Conservation (phyloP, 352 stramenopile genomes). For the Globisporangium rhizosaccharum region DNA sequence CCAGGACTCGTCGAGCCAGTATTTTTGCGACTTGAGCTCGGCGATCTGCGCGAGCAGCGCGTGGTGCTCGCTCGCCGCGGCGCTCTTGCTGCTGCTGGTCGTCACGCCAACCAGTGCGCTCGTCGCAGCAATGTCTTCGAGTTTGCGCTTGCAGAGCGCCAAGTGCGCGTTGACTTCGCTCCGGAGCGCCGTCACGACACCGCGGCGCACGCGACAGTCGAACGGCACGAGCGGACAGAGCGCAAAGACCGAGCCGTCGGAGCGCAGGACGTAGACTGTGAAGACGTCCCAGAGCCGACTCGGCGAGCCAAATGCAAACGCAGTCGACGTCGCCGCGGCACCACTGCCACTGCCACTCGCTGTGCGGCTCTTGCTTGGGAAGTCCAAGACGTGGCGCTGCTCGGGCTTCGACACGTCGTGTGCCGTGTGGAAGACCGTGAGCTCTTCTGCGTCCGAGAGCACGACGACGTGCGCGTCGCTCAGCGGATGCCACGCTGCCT, state of each 20-base stretch:
- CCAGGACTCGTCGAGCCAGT: slow-evolving; percentile 77
- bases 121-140: slow-evolving; percentile 12
- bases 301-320: slow-evolving; percentile 58
- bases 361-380: slow-evolving; percentile 25
- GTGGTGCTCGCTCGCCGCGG: slow-evolving; percentile 9
- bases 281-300: slow-evolving; percentile 64
- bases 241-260: slow-evolving; percentile 61
- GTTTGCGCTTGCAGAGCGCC: slow-evolving; percentile 41
- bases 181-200: slow-evolving; percentile 42
- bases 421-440: slow-evolving; percentile 62
- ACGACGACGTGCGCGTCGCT: slow-evolving; percentile 69
- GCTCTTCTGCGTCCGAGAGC: slow-evolving; percentile 68
- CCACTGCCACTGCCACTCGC: slow-evolving; percentile 4
- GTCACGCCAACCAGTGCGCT: neutral
- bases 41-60: slow-evolving; percentile 33
- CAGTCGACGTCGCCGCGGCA: slow-evolving; percentile 23
- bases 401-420: slow-evolving; percentile 66
- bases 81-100: neutral
- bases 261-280: slow-evolving; percentile 69
- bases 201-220: slow-evolving; percentile 37
- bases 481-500: slow-evolving; percentile 66
- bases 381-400: slow-evolving; percentile 59
- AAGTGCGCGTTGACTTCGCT: slow-evolving; percentile 64
- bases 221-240: slow-evolving; percentile 69
- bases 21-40: slow-evolving; percentile 80